phyloP scores from a whole-genome alignment of 1,284 basidiomycete species.

The Calocybe gambosa region DNA sequence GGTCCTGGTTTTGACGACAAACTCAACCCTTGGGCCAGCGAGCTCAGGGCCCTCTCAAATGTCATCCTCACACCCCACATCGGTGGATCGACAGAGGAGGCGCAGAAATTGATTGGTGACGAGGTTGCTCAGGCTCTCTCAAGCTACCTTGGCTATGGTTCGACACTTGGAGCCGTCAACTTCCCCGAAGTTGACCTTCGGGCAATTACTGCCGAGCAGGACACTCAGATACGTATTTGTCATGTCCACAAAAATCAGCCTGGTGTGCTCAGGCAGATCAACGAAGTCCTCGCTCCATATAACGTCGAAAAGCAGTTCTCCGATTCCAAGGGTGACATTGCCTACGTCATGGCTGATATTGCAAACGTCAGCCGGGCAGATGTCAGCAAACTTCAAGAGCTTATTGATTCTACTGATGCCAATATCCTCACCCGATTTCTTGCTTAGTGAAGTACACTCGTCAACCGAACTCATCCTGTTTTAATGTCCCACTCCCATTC shows the following conservation, averaged over 20 bases:
- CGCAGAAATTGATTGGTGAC: constrained; percentile 94
- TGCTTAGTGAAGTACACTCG: constrained; percentile 34
- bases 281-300: constrained; percentile 88
- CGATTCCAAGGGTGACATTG: constrained; percentile 92
- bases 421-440: constrained; percentile 89
- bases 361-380: constrained; percentile 83
- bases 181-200: constrained; percentile 99
- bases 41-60: constrained; percentile 74
- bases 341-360: constrained; percentile 96
- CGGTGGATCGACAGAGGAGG: constrained; percentile 98
- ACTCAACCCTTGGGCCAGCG: constrained; percentile 76
- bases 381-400: constrained; percentile 76
- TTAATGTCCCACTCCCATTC: constrained; percentile 24
- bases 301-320: constrained; percentile 99
- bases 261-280: constrained; percentile 93
- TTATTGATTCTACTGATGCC: constrained; percentile 75
- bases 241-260: constrained; percentile 98
- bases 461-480: constrained; percentile 3
- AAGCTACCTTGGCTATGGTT: constrained; percentile 92
- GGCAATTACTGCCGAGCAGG: constrained; percentile 82
- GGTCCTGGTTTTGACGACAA: constrained; percentile 83
- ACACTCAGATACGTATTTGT: constrained; percentile 84
- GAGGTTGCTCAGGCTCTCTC: constrained; percentile 86
- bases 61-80: constrained; percentile 97
- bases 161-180: constrained; percentile 91